phyloP scores from a whole-genome alignment of 2,329 filamentous ascomycete genomes.

The Xylaria sp. region DNA sequence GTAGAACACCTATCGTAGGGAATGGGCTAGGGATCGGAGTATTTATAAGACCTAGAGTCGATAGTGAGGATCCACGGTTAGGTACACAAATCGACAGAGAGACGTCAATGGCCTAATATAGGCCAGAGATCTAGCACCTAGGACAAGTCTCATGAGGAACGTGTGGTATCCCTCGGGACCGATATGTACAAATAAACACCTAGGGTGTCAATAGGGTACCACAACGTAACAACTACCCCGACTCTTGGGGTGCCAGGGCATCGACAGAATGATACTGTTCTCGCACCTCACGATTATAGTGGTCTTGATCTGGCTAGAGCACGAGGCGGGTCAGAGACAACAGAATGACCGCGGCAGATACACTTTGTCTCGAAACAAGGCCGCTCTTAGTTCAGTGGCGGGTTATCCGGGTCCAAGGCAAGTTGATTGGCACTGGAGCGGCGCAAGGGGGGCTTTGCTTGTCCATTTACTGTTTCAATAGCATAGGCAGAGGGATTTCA shows the following conservation, averaged over 20 bases:
- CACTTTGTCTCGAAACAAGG: conserved; percentile 32
- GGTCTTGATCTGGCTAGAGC: conserved; percentile 33
- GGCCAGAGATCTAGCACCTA: conserved; percentile 44
- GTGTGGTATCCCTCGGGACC: conserved; percentile 40
- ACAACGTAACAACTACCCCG: conserved; percentile 35
- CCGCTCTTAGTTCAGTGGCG: conserved; percentile 39
- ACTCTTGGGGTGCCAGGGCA: conserved; percentile 38
- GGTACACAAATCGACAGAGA: conserved; percentile 30
- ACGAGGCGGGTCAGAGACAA: conserved; percentile 36
- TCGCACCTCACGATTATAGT: conserved; percentile 34
- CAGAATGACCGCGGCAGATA: conserved; percentile 7
- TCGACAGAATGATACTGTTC: conserved; percentile 26
- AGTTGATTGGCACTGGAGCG: conserved; percentile 40
- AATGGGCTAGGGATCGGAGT: conserved; percentile 27
- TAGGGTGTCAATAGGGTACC: conserved; percentile 42
- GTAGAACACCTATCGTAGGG: conserved; percentile 7
- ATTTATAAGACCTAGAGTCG: conserved; percentile 41
- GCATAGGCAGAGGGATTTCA: conserved; percentile 39
- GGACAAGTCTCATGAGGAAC: conserved; percentile 44
- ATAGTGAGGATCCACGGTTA: conserved; percentile 38
- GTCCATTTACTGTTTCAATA: conserved; percentile 45
- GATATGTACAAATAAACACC: conserved; percentile 41
- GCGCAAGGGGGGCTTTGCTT: conserved; percentile 46
- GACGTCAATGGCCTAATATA: conserved; percentile 46
- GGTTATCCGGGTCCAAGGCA: conserved; percentile 37